These are phyloP conservation scores for Dispira simplex DNA, from an alignment of 192 early-diverging fungal genomes.

Conservation along the genomic window DNA sequence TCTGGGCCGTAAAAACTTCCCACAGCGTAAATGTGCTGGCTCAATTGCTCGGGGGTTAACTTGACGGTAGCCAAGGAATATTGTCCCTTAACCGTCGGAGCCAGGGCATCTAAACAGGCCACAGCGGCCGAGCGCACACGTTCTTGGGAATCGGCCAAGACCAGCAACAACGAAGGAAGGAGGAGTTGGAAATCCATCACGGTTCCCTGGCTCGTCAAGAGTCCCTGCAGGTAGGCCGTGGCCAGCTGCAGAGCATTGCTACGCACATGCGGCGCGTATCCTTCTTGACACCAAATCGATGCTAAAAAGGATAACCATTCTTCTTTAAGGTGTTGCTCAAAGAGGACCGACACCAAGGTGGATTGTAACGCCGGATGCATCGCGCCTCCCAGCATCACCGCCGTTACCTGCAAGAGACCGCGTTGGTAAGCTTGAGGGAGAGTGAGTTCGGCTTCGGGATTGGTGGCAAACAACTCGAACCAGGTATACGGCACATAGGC, in stretches of 20 bases:
- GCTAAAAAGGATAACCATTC: slow-evolving; percentile 30
- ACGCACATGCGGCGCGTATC: slow-evolving; percentile 12
- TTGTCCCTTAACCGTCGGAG: slow-evolving; percentile 18
- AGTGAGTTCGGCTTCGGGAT: neutral
- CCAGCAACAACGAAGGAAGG: slow-evolving; percentile 53
- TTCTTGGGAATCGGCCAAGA: slow-evolving; percentile 33
- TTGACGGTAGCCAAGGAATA: slow-evolving; percentile 13
- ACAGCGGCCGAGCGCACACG: slow-evolving; percentile 47
- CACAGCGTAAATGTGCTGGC: slow-evolving; percentile 30
- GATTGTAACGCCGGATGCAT: neutral
- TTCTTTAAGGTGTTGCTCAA: slow-evolving; percentile 15
- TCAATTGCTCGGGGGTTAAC: neutral
- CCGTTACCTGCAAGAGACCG: neutral
- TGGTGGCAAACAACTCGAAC: neutral
- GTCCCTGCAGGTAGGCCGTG: slow-evolving; percentile 25
- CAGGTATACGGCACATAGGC: neutral
- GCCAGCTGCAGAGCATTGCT: slow-evolving; percentile 39
- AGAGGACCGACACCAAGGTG: slow-evolving; percentile 17
- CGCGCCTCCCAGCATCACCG: too few species aligned
- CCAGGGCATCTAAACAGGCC: slow-evolving; percentile 37
- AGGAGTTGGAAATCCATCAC: slow-evolving; percentile 46
- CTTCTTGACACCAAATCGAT: slow-evolving; percentile 15
- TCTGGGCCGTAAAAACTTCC: slow-evolving; percentile 39
- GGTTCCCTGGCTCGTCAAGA: slow-evolving; percentile 10
- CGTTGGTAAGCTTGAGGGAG: too few species aligned